Conservation (phyloP, 2,329 filamentous ascomycete genomes). For the Tolypocladium ophioglossoides region DNA sequence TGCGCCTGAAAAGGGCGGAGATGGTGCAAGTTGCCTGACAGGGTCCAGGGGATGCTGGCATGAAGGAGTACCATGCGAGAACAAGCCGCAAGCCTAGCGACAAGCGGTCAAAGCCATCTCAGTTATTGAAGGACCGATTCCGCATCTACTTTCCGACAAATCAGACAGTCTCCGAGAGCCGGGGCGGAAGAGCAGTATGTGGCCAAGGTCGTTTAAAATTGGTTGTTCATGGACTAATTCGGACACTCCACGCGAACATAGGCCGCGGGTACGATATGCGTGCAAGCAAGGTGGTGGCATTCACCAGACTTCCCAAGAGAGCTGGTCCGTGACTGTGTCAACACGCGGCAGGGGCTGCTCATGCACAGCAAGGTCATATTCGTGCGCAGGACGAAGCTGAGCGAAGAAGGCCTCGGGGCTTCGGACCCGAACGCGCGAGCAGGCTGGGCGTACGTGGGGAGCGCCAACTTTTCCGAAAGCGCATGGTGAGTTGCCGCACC, state of each 20-base stretch:
- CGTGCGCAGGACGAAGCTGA: constrained; percentile 22
- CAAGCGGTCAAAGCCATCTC: constrained; percentile 12
- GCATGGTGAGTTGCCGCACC: constrained; percentile 59
- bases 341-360: constrained; percentile 58
- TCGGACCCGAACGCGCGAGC: constrained; percentile 4
- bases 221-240: constrained; percentile 7
- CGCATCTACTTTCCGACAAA: constrained; percentile 74
- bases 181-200: constrained; percentile 45
- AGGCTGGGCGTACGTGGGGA: constrained; percentile 80
- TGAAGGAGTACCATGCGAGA: constrained; percentile 34
- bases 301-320: constrained; percentile 57
- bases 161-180: constrained; percentile 55
- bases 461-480: constrained; percentile 84
- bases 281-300: constrained; percentile 64
- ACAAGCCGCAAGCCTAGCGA: constrained; percentile 14
- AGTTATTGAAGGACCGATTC: constrained; percentile 37
- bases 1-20: background rate
- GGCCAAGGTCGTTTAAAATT: background rate
- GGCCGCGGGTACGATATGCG: constrained; percentile 74
- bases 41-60: constrained; percentile 24
- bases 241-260: constrained; percentile 20
- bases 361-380: constrained; percentile 79
- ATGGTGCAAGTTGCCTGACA: constrained; percentile 3
- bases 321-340: constrained; percentile 66
- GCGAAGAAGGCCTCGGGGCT: background rate